Percentiles rank a stretch among this genome's conserved stretches.
Conservation (phyloP, 441 rosid genomes). For the Jatropha multifida region DNA sequence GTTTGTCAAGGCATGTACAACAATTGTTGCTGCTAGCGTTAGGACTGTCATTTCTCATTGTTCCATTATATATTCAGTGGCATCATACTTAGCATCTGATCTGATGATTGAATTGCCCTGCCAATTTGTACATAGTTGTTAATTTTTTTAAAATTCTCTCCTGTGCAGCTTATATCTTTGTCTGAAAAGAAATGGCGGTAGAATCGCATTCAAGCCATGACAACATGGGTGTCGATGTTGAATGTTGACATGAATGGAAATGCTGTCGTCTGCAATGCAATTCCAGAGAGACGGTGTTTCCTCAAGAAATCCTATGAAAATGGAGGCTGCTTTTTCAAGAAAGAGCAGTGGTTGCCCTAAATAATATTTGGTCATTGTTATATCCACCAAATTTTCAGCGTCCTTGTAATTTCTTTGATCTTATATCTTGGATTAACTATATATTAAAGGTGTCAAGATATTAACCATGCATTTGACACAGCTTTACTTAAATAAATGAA, state of each 20-base stretch:
- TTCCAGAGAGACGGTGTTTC: conserved; percentile 6
- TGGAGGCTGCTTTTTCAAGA: conserved; percentile 9
- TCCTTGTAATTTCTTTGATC: conserved; percentile 10
- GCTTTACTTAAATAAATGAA: background rate
- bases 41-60: background rate
- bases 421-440: background rate
- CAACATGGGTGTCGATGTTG: background rate
- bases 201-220: conserved; percentile 10
- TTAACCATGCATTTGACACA: conserved; percentile 10
- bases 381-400: conserved; percentile 13
- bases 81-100: background rate
- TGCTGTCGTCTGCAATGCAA: background rate
- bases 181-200: conserved; percentile 46
- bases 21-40: background rate
- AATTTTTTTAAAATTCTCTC: conserved; percentile 13
- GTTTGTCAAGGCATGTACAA: no score
- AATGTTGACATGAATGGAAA: background rate
- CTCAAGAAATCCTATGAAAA: background rate
- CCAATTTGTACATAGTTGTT: background rate
- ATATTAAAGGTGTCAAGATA: conserved; percentile 6
- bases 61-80: background rate
- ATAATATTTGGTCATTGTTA: conserved; percentile 7
- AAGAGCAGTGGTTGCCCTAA: background rate
- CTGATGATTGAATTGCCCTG: background rate
- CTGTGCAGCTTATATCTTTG: conserved; percentile 56